Evolutionary conservation across 805 yeast species (phyloP), one percentile per base, ranked within the genome.

Genomic region (Cyberlindnera lachancei): DNA sequence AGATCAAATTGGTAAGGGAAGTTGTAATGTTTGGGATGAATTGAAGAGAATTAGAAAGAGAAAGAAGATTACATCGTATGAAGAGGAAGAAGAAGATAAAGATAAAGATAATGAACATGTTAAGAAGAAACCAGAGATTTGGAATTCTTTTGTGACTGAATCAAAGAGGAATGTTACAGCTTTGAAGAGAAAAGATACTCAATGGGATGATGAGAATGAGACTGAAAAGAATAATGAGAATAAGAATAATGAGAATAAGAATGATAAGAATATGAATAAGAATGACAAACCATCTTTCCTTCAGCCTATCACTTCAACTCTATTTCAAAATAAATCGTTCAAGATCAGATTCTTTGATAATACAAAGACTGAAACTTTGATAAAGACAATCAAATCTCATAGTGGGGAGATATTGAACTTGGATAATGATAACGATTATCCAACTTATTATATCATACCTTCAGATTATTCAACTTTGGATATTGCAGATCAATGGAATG

Each of bases 311-410:
- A 16, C 29, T 7, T 44, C 52, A 9, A 37, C 30, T 8, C 11
- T 79, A 4, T 73, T 79, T 37, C 28, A 44, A 11, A 66, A 64
- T 2, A 51, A 60, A 33, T 45, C 49, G 8, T 75, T 80, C 44
- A 41, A 56, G 9, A 47, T 69, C 8, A 47, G 53, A 12, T 73
- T 67, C 15, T 78, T 64, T 38, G 53, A 56, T 7, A 37, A 47
- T 2, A 49, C 53, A 7, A 68, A 75, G 45, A 37, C 41, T 4
- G 29, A 46, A 1, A 58, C 66, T 5, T 53, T 77, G 18, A 36
- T 42, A 4, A 58, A 56, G 19, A 69, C 72, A 1, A 63, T 76
- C 2, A 44, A 41, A 31, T 63, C 71, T 1, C 70, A 71, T 41
- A 59, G 56, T 35, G 83, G 80, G 43, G 43, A 40, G 13, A 15